phyloP scores from a whole-genome alignment of 2,329 filamentous ascomycete species.

The Alternaria angustiovoidea region DNA sequence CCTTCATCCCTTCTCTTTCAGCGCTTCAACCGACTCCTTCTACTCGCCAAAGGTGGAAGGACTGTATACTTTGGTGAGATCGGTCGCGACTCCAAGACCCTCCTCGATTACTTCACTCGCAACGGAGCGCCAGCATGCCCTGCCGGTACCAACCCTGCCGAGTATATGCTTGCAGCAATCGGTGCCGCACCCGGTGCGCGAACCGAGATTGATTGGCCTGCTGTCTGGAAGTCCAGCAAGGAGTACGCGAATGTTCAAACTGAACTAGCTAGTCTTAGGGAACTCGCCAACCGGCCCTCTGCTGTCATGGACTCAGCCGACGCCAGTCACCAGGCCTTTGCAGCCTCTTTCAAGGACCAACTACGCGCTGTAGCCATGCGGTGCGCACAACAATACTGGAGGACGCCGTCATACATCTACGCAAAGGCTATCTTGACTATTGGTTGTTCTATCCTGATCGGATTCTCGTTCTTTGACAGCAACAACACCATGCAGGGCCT shows the following conservation, averaged over 20 bases:
- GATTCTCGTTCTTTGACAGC: constrained; percentile 54
- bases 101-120: not conserved
- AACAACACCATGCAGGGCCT: constrained; percentile 52
- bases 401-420: constrained; percentile 55
- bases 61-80: constrained; percentile 77
- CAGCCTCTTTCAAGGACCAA: constrained; percentile 50
- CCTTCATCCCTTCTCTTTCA: constrained; percentile 96
- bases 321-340: constrained; percentile 52
- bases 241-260: constrained; percentile 39
- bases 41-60: constrained; percentile 76
- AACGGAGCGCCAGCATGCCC: not conserved
- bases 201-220: constrained; percentile 61
- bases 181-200: constrained; percentile 59
- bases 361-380: constrained; percentile 50
- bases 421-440: constrained; percentile 43
- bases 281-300: constrained; percentile 41
- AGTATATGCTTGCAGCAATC: constrained; percentile 66
- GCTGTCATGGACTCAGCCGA: constrained; percentile 55
- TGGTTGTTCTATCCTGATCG: constrained; percentile 44
- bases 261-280: constrained; percentile 52
- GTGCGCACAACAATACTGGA: constrained; percentile 58
- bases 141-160: not conserved
- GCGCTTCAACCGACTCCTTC: constrained; percentile 82
- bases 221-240: constrained; percentile 49
- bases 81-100: not conserved